Base-by-base conservation (phyloP, 106 monocot genomes). In the Dendrobium chrysotoxum region DNA sequence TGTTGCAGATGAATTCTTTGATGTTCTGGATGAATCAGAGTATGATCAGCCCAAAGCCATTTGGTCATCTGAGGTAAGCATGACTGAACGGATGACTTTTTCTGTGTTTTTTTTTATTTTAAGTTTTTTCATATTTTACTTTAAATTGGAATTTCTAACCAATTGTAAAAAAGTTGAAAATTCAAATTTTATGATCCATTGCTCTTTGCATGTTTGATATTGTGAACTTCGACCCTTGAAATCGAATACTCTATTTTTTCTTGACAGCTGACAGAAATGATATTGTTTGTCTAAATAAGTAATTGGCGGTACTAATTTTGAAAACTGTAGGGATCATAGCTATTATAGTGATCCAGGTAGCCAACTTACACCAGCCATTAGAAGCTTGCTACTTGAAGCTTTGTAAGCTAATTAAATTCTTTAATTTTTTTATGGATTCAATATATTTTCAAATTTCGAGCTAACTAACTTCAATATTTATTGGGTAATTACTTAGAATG, bases 1-100 rank as follows among this genome's bases (percentile, higher is more conserved):
- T 87, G 95, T 91, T 41, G 86, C 83, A 28, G 96, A 96, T 86
- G 96, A 96, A 67, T 96, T 96, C 80, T 96, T 89, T 81, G 96
- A 96, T 82, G 77, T 94, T 58, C 86, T 84, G 10, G 91, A 93
- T 79, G 88, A 91, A 83, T 88, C 96, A 42, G 91, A 93, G 30
- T 72, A 77, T 80, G 91, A 88, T 28, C 70, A 85, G 28, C 79
- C 77, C 28, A 88, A 93, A 5, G 47, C 42, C 26, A 8, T 77
- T 44, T 90, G 92, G 88, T 78, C 85, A 28, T 85, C 85, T 80
- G 75, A 84, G 74, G 80, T 79, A 53, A 73, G 74, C 41, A 75
- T 85, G 28, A 77, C 79, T 28, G 72, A 83, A n/a, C 12, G 10
- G n/a, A n/a, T n/a, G n/a, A 20, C 26, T 75, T 75, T 46, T 25